Conservation (phyloP, 1,139 yeast genomes). For the Lodderomyces theae region DNA sequence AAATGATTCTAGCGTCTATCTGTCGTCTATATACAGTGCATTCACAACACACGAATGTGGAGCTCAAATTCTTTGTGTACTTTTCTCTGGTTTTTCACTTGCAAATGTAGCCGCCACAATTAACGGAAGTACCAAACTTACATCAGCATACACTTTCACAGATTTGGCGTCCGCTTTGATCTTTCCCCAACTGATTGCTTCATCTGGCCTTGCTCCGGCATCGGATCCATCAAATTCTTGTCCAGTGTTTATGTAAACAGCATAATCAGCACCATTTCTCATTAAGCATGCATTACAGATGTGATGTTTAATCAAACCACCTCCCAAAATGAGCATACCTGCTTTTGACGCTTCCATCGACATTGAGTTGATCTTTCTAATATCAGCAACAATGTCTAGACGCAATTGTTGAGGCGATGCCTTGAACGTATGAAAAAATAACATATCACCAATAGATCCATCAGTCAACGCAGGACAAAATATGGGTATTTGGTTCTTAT, state of each 20-base stretch:
- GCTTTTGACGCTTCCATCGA: constrained; percentile 95
- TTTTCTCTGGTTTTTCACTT: constrained; percentile 26
- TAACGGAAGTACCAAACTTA: constrained; percentile 91
- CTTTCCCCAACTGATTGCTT: constrained; percentile 98
- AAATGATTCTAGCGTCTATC: not conserved
- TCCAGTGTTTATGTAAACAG: constrained; percentile 95
- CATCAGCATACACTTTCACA: constrained; percentile 94
- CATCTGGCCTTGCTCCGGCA: constrained; percentile 99
- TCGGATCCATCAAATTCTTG: constrained; percentile 99
- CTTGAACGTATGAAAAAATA: constrained; percentile 95
- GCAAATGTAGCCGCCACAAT: constrained; percentile 98
- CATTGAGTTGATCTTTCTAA: constrained; percentile 84
- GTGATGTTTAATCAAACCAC: constrained; percentile 95
- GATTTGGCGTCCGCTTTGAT: constrained; percentile 90
- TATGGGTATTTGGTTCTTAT: constrained; percentile 90
- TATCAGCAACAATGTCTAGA: constrained; percentile 90
- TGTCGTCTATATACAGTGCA: not conserved
- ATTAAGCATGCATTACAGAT: constrained; percentile 96
- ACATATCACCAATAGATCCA: constrained; percentile 98
- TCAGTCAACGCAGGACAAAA: constrained; percentile 98
- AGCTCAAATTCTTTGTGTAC: not conserved
- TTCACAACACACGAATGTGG: too few species aligned
- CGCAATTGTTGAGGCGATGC: constrained; percentile 86
- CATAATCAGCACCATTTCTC: constrained; percentile 99
- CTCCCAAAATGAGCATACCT: constrained; percentile 95